Percentiles rank a stretch among this genome's conserved stretches.
These are phyloP conservation scores for Ceratorhiza oryzae-sativae DNA, from an alignment of 1,284 basidiomycete genomes.

Conservation along the genomic window DNA sequence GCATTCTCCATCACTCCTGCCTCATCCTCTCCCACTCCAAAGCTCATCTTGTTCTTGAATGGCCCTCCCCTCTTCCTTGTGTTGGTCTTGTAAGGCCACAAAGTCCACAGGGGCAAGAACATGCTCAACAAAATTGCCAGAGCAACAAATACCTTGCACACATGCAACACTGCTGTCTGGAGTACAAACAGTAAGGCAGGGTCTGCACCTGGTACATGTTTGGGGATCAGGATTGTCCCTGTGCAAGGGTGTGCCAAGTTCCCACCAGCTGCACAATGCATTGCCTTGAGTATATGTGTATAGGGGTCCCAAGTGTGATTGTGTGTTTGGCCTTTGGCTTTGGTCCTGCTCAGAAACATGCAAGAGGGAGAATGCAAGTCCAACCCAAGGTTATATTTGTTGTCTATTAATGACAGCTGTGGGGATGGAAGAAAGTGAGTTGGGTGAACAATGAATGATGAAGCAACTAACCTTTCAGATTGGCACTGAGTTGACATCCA, in stretches of 20 bases:
- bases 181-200: conserved; percentile 19
- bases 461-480: conserved; percentile 18
- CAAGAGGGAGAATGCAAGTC: conserved; percentile 25
- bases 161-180: conserved; percentile 5
- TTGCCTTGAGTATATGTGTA: conserved; percentile 2
- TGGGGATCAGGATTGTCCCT: conserved; percentile 17
- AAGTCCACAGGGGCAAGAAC: conserved; percentile 30
- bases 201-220: conserved; percentile 28
- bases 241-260: conserved; percentile 23
- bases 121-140: conserved; percentile 6
- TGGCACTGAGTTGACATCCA: conserved; percentile 20
- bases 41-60: conserved; percentile 33
- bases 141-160: conserved; percentile 17
- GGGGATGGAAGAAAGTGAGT: background rate
- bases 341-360: conserved; percentile 4
- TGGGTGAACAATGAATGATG: background rate
- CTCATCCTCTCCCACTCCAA: background rate
- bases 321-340: conserved; percentile 7
- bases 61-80: background rate
- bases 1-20: conserved; percentile 11
- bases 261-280: background rate
- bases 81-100: conserved; percentile 21
- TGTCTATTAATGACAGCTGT: conserved; percentile 32
- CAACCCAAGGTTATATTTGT: conserved; percentile 31
- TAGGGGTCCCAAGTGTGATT: conserved; percentile 1